Conservation (phyloP, 164 flowering plant genomes). For the Chimonanthus praecox region DNA sequence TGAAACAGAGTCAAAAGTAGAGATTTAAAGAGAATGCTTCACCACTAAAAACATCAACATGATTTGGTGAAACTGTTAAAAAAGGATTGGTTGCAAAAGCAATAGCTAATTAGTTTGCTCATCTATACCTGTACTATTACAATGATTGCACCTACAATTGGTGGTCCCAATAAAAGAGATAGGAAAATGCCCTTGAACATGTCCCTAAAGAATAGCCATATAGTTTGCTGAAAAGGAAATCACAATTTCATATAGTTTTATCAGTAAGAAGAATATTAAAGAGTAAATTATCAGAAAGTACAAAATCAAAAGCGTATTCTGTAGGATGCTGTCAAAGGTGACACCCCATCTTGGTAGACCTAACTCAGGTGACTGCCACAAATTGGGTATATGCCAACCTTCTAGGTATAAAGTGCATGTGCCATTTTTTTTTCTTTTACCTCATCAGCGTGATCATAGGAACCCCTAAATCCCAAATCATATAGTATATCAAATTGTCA, state of each 20-base stretch:
- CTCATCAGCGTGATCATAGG: no score
- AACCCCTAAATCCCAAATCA: no score
- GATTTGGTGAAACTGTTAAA: neutral
- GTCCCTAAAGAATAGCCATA: constrained; percentile 84
- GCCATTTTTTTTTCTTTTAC: no score
- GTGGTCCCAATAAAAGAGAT: constrained; percentile 72
- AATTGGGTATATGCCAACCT: no score
- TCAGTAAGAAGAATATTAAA: neutral
- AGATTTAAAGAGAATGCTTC: neutral
- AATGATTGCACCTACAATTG: constrained; percentile 86
- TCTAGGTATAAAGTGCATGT: no score
- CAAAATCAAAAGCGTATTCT: neutral
- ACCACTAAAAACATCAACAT: neutral
- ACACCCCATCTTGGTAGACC: no score
- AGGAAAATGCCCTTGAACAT: constrained; percentile 69
- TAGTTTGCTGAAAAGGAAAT: constrained; percentile 72
- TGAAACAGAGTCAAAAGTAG: neutral
- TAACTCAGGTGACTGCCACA: no score
- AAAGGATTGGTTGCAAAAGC: no score
- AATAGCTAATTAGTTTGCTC: no score
- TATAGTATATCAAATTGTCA: no score
- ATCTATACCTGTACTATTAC: constrained; percentile 77
- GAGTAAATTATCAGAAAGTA: neutral
- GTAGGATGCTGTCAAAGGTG: no score
- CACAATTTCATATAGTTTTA: neutral